Evolutionary conservation across 2,329 filamentous ascomycete genomes (phyloP), one percentile per base, ranked within the genome.

Genomic region (Elsinoe australis): DNA sequence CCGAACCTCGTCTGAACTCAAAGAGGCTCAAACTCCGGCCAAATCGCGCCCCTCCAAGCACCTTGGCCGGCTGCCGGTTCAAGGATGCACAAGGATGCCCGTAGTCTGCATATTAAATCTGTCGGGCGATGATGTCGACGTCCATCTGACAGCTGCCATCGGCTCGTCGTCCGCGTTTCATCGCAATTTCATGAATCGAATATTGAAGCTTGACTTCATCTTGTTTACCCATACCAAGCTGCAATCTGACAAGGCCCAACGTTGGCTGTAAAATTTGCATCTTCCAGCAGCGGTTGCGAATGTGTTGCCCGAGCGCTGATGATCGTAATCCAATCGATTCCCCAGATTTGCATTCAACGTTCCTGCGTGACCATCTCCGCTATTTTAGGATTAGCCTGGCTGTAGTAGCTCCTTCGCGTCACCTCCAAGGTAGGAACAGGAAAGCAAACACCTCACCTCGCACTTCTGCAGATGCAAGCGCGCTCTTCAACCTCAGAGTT

Each of bases 241-340:
- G 21, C 21, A 41, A 41, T 41, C 22, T 41, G n/a, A n/a, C 36
- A 41, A 22, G 36, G 21, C 36, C 28, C 21, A 41, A 41, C 36
- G 36, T 21, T 9, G n/a, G n/a, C n/a, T n/a, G n/a, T n/a, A n/a
- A n/a, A n/a, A n/a, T n/a, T n/a, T n/a, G n/a, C n/a, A n/a, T n/a
- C n/a, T n/a, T n/a, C n/a, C n/a, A n/a, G n/a, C 36, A 28, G 5
- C 15, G 21, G 21, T 8, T 14, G 36, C 26, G 19, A 22, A 14
- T 21, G 21, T 26, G 28, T 35, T 35, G 14, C 32, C 17, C 4
- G 28, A 21, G 14, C 9, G 15, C 21, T 41, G 36, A 15, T 26
- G 36, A 41, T 41, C 36, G 21, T 41, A 41, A 41, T 41, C 36
- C 36, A 41, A 41, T 41, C 36, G 36, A 21, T 41, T 32, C 36